phyloP scores from a whole-genome alignment of 2,329 filamentous ascomycete genomes.

The Dothideomycetes sp. region DNA sequence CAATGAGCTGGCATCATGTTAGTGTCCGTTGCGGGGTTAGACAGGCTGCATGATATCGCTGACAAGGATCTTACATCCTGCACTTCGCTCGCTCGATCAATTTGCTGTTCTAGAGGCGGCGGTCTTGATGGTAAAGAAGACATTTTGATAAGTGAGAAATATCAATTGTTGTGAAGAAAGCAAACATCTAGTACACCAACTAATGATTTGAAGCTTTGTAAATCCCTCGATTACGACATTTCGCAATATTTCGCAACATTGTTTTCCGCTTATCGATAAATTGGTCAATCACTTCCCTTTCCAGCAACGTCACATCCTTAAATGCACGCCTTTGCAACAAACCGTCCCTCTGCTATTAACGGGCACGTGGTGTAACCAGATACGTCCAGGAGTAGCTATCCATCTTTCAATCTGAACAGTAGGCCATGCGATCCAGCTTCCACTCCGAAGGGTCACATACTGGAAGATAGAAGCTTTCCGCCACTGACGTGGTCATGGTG shows the following conservation, averaged over 20 bases:
- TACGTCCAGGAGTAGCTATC: too few relatives aligned
- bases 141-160: background rate
- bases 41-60: background rate
- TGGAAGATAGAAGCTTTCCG: too few relatives aligned
- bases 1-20: constrained; percentile 46
- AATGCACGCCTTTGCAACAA: too few relatives aligned
- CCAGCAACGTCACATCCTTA: too few relatives aligned
- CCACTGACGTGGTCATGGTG: too few relatives aligned
- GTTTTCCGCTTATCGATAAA: background rate
- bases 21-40: background rate
- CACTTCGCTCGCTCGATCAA: constrained; percentile 22
- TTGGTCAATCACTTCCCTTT: too few relatives aligned
- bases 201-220: too few relatives aligned
- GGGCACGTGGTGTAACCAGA: too few relatives aligned
- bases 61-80: constrained; percentile 20
- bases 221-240: background rate
- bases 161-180: background rate
- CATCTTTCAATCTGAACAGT: too few relatives aligned
- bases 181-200: background rate
- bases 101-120: constrained; percentile 9
- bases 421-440: too few relatives aligned
- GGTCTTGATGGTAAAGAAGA: constrained; percentile 11
- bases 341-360: too few relatives aligned
- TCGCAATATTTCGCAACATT: background rate
- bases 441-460: too few relatives aligned